Evolutionary conservation across 257 asterid species (phyloP), one percentile per base, ranked within the genome.

Genomic region (Paraleonurus japonicus): DNA sequence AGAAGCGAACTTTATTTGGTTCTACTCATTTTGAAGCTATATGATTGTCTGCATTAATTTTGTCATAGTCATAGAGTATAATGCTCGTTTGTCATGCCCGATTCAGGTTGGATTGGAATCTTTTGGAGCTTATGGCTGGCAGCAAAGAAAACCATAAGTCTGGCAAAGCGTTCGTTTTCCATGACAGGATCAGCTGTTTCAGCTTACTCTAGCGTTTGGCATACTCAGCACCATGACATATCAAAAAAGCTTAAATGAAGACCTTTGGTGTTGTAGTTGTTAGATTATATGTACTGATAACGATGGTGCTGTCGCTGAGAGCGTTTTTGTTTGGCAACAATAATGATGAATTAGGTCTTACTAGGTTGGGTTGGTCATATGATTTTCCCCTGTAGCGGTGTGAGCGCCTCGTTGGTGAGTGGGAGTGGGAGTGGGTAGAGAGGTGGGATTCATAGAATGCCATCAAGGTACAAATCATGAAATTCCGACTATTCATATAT

Each of bases 91-190:
- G 16, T 65, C 17, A 0, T 59, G 57, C 16, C 13, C 3, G 61
- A 50, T 63, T 57, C 92, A 92, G 98, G 94, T 59, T 92, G 96
- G 96, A 83, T 92, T 17, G 98, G 95, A 7, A 84, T 92, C 81
- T 85, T 89, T 68, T 86, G 82, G 80, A 64, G 59, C 3, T 19
- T 89, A 67, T 92, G 92, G 90, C 20, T 88, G 45, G 92, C 63
- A 23, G 78, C 87, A 26, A 79, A 48, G 76, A 88, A 87, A 78
- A 74, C 85, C 59, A 0, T 86, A 11, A 55, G 76, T 45, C 73
- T 92, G 57, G 96, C 88, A 9, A 92, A 85, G 81, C 84, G 48
- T 41, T 84, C 90, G 3, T 54, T 88, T 57, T 57, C 78, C 67
- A 50, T 80, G 70, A 89, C 96, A 5, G 90, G 95, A 54, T 85